Evolutionary conservation across 2,329 filamentous ascomycete genomes (phyloP), one percentile per base, ranked within the genome.

Genomic region (Metarhizium humberi): DNA sequence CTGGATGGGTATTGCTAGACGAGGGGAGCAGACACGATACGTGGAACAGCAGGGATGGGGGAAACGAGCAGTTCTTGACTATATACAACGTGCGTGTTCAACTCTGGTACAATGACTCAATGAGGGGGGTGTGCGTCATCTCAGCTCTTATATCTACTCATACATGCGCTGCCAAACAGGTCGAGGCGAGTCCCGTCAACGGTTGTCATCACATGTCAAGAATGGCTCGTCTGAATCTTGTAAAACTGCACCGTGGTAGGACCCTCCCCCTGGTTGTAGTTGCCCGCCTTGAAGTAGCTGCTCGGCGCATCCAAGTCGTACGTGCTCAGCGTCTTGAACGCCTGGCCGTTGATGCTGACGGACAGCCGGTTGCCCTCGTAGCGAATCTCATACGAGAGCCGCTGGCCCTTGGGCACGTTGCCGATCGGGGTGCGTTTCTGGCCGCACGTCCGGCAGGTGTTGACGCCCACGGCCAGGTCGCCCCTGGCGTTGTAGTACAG

Each of bases 231-330:
- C 42, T 45, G 16, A 16, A 45, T 45, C 42, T 20, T 45, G 42
- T 45, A 45, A 16, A 64, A 62, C 45, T 60, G 59, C 8, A 66
- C 60, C 48, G 67, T 63, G 2, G 64, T 63, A 3, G 61, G 46
- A 46, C 52, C 57, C 30, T 62, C 58, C 6, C 63, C 66, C 57
- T 72, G 68, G 57, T 71, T 71, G 55, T 72, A 72, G 54, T 71
- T 70, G 32, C 69, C 69, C 6, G 60, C 66, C 63, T 72, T 72
- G 63, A 71, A 72, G 58, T 71, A 72, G 57, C 67, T 69, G 16
- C 56, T 51, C 3, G 70, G 69, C 4, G 56, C 59, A 52, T 65
- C 58, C 18, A 69, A 60, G 8, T 63, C 54, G 49, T 63, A 67
- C 1, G 66, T 69, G 54, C 58, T 58, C 29, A 70, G 55, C 3